Evolutionary conservation across 352 stramenopile genomes (phyloP).

Genomic region (Phytophthora sansomeana): DNA sequence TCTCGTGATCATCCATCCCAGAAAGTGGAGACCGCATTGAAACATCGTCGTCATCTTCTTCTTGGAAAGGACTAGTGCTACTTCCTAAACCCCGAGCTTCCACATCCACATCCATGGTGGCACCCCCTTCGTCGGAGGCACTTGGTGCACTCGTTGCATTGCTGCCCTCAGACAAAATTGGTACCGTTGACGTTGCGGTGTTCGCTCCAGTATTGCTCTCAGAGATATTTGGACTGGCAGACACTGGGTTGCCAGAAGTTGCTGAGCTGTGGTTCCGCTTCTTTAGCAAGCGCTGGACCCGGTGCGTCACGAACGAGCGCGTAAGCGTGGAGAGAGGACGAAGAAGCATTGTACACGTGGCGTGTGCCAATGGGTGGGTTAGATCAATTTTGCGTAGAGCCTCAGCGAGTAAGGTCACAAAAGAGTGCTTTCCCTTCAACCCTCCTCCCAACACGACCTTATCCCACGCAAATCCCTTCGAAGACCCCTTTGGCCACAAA

Average conservation of each 20-base stretch:
- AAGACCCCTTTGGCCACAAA: constrained; percentile 81
- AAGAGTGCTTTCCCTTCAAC: constrained; percentile 77
- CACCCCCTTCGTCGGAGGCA: constrained; percentile 1
- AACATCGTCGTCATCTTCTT: constrained; percentile 63
- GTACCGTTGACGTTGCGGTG: background rate
- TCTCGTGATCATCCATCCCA: constrained; percentile 60
- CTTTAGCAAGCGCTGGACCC: constrained; percentile 68
- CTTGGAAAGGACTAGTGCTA: constrained; percentile 21
- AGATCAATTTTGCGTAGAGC: constrained; percentile 81
- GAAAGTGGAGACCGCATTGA: constrained; percentile 70
- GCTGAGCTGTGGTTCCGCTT: constrained; percentile 48
- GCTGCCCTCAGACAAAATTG: constrained; percentile 2
- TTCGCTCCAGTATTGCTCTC: background rate
- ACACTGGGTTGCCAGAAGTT: constrained; percentile 4
- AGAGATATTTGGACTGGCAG: background rate
- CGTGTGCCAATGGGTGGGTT: constrained; percentile 76
- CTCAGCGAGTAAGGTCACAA: constrained; percentile 81
- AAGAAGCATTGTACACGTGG: constrained; percentile 82
- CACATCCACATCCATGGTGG: constrained; percentile 34
- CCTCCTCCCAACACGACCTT: constrained; percentile 76
- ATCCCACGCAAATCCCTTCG: constrained; percentile 84
- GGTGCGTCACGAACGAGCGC: constrained; percentile 81
- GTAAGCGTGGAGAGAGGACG: constrained; percentile 84
- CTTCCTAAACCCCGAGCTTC: constrained; percentile 6
- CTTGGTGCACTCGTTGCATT: background rate